Percentiles rank a stretch among this genome's conserved stretches.
These are phyloP conservation scores for Clausena lansium DNA, from an alignment of 345 rosid genomes.

Conservation along the genomic window DNA sequence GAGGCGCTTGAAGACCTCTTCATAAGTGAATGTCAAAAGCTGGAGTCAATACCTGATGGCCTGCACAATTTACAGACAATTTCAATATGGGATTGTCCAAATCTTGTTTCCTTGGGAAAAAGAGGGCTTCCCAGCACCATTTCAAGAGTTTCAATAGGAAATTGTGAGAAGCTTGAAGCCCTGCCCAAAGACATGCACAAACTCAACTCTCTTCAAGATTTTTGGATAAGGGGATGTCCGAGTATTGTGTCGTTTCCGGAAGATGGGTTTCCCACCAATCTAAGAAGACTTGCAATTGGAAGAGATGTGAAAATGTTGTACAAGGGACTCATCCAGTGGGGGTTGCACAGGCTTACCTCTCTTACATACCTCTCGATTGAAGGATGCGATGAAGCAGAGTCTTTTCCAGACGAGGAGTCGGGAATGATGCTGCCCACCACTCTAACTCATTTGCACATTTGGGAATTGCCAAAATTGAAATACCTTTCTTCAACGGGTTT, in stretches of 20 bases:
- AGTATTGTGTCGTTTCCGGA: neutral
- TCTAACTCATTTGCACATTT: neutral
- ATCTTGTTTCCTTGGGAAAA: neutral
- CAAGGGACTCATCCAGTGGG: neutral
- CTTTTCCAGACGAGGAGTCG: neutral
- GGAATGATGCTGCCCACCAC: neutral
- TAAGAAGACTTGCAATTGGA: neutral
- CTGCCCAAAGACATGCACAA: neutral
- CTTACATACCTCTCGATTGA: neutral
- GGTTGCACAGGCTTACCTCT: neutral
- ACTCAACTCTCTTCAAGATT: neutral
- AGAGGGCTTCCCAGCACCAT: neutral
- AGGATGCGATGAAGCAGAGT: neutral
- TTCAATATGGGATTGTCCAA: neutral
- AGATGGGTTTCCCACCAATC: neutral
- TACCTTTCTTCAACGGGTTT: neutral
- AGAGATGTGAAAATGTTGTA: neutral
- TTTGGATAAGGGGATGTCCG: neutral
- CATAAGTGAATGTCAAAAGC: neutral
- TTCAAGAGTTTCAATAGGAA: rapidly evolving
- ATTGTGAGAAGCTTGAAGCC: neutral
- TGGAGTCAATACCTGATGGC: neutral
- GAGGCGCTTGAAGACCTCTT: neutral
- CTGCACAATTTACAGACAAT: neutral
- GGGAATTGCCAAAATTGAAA: neutral